phyloP scores from a whole-genome alignment of 495 filamentous ascomycete genomes.

The Hypoxylon rickii region DNA sequence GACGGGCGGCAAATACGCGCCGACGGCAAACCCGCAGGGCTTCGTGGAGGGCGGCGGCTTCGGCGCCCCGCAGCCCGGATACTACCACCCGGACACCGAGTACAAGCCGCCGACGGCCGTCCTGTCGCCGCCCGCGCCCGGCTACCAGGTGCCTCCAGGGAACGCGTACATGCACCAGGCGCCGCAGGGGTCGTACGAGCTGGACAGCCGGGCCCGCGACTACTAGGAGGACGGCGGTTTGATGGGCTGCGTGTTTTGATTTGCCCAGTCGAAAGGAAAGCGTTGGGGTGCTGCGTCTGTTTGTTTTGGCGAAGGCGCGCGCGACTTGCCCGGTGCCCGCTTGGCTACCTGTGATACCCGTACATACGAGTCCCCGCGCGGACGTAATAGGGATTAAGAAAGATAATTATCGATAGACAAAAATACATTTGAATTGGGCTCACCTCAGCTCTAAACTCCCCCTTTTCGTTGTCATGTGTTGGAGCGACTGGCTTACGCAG shows the following conservation, averaged over 20 bases:
- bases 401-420: conserved; percentile 11
- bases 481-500: no score
- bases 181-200: conserved; percentile 12
- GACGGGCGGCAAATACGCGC: conserved; percentile 16
- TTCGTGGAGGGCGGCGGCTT: not conserved
- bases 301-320: not conserved
- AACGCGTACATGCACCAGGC: not conserved
- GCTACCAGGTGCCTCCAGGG: not conserved
- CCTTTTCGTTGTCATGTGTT: no score
- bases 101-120: conserved; percentile 14
- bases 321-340: not conserved
- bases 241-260: not conserved
- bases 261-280: not conserved
- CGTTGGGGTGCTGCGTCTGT: not conserved
- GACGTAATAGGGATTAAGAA: conserved; percentile 6
- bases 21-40: conserved; percentile 9
- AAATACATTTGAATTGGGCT: conserved; percentile 1
- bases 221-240: not conserved
- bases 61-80: conserved; percentile 6
- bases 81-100: conserved; percentile 22
- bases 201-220: conserved; percentile 10
- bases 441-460: conserved; percentile 1
- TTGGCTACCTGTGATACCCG: conserved; percentile 5
- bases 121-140: not conserved
- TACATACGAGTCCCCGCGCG: not conserved